These are phyloP conservation scores for Castanea crenata DNA, from an alignment of 306 rosid species.

Conservation along the genomic window DNA sequence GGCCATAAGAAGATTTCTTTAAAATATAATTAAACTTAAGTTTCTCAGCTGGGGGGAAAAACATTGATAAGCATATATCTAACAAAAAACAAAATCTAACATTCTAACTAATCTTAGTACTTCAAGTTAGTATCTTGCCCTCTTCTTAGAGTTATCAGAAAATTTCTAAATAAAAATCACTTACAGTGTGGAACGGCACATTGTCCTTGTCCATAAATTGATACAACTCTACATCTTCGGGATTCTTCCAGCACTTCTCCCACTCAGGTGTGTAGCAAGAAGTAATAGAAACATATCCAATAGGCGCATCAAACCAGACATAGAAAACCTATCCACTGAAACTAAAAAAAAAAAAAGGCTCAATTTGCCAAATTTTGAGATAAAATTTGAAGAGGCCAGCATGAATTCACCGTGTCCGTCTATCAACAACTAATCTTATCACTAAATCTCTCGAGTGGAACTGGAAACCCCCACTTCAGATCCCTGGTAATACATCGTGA, in stretches of 20 bases:
- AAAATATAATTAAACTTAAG: neutral
- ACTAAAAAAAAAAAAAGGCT: neutral
- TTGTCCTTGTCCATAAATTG: constrained; percentile 99
- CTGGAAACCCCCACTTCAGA: constrained; percentile 98
- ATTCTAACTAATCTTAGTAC: neutral
- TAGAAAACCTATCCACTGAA: constrained; percentile 72
- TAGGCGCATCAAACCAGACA: constrained; percentile 99
- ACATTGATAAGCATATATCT: neutral
- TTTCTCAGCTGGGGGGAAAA: neutral
- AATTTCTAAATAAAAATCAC: constrained; percentile 16
- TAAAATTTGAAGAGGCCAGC: neutral
- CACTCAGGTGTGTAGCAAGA: constrained; percentile 83
- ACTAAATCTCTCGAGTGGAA: constrained; percentile 81
- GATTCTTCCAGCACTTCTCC: constrained; percentile 99
- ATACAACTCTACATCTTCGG: constrained; percentile 82
- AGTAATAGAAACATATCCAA: constrained; percentile 91
- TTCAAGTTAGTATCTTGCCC: too few species aligned
- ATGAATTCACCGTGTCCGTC: neutral
- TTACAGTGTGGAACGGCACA: constrained; percentile 95
- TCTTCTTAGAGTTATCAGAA: neutral
- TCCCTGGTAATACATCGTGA: constrained; percentile 90
- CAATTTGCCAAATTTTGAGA: neutral
- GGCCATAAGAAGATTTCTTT: neutral
- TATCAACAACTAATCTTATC: constrained; percentile 53
- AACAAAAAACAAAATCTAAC: neutral